Percentiles rank a stretch among this genome's conserved stretches.
Evolutionary conservation across 2,329 filamentous ascomycete genomes (phyloP).

Genomic region (Fusarium secorum): DNA sequence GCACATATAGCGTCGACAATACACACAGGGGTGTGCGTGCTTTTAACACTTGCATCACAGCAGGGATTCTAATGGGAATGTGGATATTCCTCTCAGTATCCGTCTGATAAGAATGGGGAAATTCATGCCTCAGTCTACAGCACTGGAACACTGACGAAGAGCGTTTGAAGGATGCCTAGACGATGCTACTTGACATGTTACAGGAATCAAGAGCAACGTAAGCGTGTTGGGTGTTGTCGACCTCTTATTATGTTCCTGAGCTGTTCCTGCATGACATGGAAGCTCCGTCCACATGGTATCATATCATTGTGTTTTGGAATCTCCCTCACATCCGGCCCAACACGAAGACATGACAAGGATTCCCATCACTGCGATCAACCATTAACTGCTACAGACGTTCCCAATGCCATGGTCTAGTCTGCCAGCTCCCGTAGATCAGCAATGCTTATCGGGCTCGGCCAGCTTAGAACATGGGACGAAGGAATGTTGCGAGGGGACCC

Average conservation of each 20-base stretch:
- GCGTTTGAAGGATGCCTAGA: conserved; percentile 2
- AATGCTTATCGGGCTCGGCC: conserved; percentile 30
- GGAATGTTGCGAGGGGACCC: conserved; percentile 35
- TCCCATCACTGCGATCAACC: conserved; percentile 5
- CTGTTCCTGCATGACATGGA: conserved; percentile 39
- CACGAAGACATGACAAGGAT: conserved; percentile 12
- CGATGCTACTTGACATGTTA: neutral
- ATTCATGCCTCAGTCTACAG: conserved; percentile 11
- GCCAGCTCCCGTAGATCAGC: conserved; percentile 38
- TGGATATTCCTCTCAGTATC: conserved; percentile 5
- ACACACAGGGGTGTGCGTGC: conserved; percentile 30
- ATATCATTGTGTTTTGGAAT: conserved; percentile 24
- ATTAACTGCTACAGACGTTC: conserved; percentile 6
- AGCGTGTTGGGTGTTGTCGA: conserved; percentile 8
- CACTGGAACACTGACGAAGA: conserved; percentile 1
- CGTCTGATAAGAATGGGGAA: conserved; percentile 27
- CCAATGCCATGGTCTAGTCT: conserved; percentile 31
- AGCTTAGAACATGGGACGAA: conserved; percentile 27
- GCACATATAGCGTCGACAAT: conserved; percentile 9
- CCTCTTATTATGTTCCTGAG: conserved; percentile 15
- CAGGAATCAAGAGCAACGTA: conserved; percentile 1
- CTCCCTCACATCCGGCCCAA: neutral
- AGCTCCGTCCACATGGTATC: conserved; percentile 36
- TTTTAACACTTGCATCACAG: neutral
- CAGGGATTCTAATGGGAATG: conserved; percentile 21